Base-by-base conservation (phyloP, 2,329 filamentous ascomycete species). In the Fusarium mexicanum region DNA sequence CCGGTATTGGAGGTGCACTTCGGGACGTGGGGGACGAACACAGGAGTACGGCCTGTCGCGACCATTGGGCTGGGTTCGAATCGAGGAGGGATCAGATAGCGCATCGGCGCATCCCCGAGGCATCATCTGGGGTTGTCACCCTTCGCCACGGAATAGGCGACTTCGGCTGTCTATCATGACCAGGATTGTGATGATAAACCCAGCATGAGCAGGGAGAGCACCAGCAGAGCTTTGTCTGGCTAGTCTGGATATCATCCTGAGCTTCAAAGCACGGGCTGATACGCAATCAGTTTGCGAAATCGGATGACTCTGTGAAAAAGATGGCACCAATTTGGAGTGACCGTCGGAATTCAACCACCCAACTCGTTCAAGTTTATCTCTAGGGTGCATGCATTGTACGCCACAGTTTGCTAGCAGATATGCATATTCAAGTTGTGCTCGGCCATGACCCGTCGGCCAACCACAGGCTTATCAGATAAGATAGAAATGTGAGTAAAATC, bases 1-100 rank as follows among this genome's bases (percentile, higher is more conserved):
- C 26, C 46, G 26, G 51, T 60, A 63, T 60, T 69, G 48, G 43
- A 65, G 61, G 44, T 26, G 47, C 53, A 48, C 54, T 53, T 55
- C 24, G 20, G 41, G 50, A 74, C 75, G 75, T 77, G 76, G 76
- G 75, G 76, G 71, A 72, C 35, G 50, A 60, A 63, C 64, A 48
- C 29, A 62, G 57, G 63, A 53, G 53, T 54, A 59, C 58, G 35
- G 62, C 59, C 38, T 59, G 67, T 58, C 31, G 44, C 59, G 43
- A 44, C 71, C 57, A 60, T 62, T 53, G 55, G 55, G 47, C 53
- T 57, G 72, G 68, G 68, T 43, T 53, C 16, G 55, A 59, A 60
- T 75, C 60, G 64, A 61, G 63, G 46, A 51, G 51, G 43, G 57
- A 63, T 35, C 69, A 62, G 63, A 69, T 71, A 71, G 64, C 66